A percentile compares a stretch with the other conserved stretches of the same genome.
Evolutionary conservation across 805 yeast species (phyloP).

Genomic region (Cyberlindnera japonica): DNA sequence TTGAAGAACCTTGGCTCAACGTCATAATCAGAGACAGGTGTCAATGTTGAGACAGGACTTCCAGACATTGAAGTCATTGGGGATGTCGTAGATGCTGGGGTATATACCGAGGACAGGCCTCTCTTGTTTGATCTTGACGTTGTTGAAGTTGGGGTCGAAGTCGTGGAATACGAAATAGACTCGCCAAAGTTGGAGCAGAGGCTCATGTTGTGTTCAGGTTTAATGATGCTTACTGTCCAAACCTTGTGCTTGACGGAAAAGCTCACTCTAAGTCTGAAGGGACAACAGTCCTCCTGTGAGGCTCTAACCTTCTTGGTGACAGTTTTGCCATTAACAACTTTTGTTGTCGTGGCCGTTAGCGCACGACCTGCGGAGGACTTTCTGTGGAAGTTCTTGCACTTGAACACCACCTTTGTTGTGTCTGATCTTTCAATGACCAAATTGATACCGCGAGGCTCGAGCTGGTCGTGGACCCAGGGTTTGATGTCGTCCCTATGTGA

Average conservation of each 20-base stretch:
- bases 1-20: conserved; percentile 8
- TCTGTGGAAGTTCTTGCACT: conserved; percentile 30
- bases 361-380: conserved; percentile 19
- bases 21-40: conserved; percentile 19
- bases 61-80: conserved; percentile 13
- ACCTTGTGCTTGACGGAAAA: conserved; percentile 25
- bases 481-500: conserved; percentile 25
- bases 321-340: conserved; percentile 10
- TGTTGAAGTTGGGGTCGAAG: conserved; percentile 15
- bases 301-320: conserved; percentile 21
- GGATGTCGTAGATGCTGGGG: conserved; percentile 26
- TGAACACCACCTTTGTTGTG: conserved; percentile 30
- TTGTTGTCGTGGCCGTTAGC: conserved; percentile 10
- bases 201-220: conserved; percentile 22
- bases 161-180: conserved; percentile 8
- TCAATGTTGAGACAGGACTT: conserved; percentile 11
- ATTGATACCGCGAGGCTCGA: conserved; percentile 22
- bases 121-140: conserved; percentile 16
- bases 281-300: conserved; percentile 26
- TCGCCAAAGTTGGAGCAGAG: conserved; percentile 27
- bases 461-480: conserved; percentile 25
- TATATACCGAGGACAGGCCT: conserved; percentile 20
- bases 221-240: conserved; percentile 27
- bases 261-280: conserved; percentile 30
- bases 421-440: conserved; percentile 33